phyloP scores from a whole-genome alignment of 805 yeast species.

The Candida tammaniensis region DNA sequence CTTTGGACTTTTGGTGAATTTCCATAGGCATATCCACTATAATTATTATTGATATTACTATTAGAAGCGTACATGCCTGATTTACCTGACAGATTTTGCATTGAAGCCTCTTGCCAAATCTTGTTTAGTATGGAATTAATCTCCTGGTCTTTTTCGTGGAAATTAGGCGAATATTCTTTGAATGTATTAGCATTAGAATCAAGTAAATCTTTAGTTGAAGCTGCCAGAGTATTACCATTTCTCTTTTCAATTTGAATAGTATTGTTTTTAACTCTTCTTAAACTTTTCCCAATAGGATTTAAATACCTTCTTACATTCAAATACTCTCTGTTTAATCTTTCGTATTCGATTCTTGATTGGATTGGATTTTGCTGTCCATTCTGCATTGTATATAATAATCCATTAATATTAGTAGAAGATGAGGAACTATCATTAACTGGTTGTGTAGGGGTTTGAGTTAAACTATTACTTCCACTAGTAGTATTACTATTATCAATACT shows the following conservation, averaged over 20 bases:
- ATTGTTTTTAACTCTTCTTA: slow-evolving; percentile 43
- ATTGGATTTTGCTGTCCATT: slow-evolving; percentile 44
- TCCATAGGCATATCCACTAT: too few relatives aligned
- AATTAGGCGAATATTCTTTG: slow-evolving; percentile 31
- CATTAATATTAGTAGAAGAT: slow-evolving; percentile 21
- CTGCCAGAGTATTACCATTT: slow-evolving; percentile 7
- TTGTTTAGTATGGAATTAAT: slow-evolving; percentile 21
- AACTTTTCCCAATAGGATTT: slow-evolving; percentile 67
- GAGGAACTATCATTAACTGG: slow-evolving; percentile 5
- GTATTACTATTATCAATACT: slow-evolving; percentile 2
- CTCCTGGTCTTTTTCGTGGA: slow-evolving; percentile 31
- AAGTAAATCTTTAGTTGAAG: too few relatives aligned
- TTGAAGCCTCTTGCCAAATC: slow-evolving; percentile 42
- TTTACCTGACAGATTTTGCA: slow-evolving; percentile 16
- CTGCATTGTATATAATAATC: slow-evolving; percentile 26
- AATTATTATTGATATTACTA: not conserved
- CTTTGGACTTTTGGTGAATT: slow-evolving; percentile 14
- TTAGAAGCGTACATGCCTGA: slow-evolving; percentile 5
- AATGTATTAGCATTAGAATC: slow-evolving; percentile 33
- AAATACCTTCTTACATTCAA: slow-evolving; percentile 63
- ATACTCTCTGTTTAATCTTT: slow-evolving; percentile 72
- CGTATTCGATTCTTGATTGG: slow-evolving; percentile 72
- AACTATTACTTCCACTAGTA: slow-evolving; percentile 1
- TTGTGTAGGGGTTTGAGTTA: slow-evolving; percentile 3
- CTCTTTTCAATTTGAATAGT: slow-evolving; percentile 20